Evolutionary conservation across 1,139 yeast species (phyloP), one percentile per base, ranked within the genome.

Genomic region (Zygoascus meyerae): DNA sequence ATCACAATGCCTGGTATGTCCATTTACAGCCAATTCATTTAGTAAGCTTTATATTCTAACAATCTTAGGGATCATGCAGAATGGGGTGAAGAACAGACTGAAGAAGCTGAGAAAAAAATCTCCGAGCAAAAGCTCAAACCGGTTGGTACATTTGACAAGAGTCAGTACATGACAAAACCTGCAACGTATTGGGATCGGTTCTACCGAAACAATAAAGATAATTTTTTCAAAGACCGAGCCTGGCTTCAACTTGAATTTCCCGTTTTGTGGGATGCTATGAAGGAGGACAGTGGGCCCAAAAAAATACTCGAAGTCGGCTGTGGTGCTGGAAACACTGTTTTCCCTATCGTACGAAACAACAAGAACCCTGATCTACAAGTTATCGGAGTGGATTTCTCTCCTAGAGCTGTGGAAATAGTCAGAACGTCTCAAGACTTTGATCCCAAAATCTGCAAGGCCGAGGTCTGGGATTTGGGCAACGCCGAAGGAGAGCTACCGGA

Each of bases 221-320:
- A 90, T 66, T 92, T 92, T 67, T 92, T 92, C 74, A 92, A 92
- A 64, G 97, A 92, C 66, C 75, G 99, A 55, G 89, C 87, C 62
- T 92, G 99, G 99, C 72, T 92, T 49, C 87, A 86, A 61, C 84
- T 90, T 43, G 99, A 92, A 68, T 92, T 92, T 55, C 99, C 98
- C 0, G 72, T 78, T 12, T 70, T 92, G 34, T 90, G 84, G 60
- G 83, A 81, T 52, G 84, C 89, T 2, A 86, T 95, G 1, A 74
- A 77, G 47, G 73, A 77, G 43, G 85, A 79, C 39, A 75, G 82
- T 11, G 83, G 87, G n/a, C 77, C 83, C 4, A 74, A 75, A 28
- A 80, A 83, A 2, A 83, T 92, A 32, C 74, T 92, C 47, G 99
- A 92, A 64, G 84, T 94, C 47, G 99, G 99, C 2, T 92, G 98